Percentiles rank a stretch among this genome's conserved stretches.
Evolutionary conservation across 202 grass and related monocot species (phyloP).

Genomic region (Cymbopogon flexuosus): DNA sequence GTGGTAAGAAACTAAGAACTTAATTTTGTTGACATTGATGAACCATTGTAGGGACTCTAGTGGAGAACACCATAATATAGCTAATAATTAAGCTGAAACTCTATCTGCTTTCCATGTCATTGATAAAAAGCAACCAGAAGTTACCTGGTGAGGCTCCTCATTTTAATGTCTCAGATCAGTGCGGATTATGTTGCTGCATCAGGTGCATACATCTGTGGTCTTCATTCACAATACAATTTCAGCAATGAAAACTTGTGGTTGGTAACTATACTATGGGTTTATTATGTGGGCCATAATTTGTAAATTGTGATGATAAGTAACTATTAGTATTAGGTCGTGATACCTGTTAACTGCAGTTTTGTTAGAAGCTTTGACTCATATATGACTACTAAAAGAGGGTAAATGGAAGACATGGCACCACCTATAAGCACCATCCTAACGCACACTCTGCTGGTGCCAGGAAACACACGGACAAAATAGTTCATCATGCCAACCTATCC

Average conservation of each 20-base stretch:
- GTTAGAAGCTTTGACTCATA: neutral
- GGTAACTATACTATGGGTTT: neutral
- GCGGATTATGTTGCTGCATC: neutral
- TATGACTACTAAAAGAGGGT: neutral
- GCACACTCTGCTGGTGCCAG: neutral
- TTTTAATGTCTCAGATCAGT: neutral
- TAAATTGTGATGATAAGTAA: neutral
- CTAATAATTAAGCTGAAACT: neutral
- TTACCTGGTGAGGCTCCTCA: neutral
- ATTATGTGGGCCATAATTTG: neutral
- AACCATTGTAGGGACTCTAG: neutral
- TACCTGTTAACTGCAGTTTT: neutral
- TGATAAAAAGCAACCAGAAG: neutral
- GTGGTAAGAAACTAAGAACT: constrained; percentile 39
- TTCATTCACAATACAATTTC: neutral
- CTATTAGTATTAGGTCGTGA: neutral
- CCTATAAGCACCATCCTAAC: neutral
- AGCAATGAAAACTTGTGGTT: neutral
- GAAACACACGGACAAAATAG: neutral
- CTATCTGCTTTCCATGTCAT: neutral
- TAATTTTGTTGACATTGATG: neutral
- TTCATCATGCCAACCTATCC: neutral
- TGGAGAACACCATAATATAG: neutral
- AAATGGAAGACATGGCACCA: neutral
- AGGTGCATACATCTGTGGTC: neutral